Percentiles rank a stretch among this genome's conserved stretches.
phyloP scores from a whole-genome alignment of 768 basidiomycete genomes.

The Phaeotremella skinneri region DNA sequence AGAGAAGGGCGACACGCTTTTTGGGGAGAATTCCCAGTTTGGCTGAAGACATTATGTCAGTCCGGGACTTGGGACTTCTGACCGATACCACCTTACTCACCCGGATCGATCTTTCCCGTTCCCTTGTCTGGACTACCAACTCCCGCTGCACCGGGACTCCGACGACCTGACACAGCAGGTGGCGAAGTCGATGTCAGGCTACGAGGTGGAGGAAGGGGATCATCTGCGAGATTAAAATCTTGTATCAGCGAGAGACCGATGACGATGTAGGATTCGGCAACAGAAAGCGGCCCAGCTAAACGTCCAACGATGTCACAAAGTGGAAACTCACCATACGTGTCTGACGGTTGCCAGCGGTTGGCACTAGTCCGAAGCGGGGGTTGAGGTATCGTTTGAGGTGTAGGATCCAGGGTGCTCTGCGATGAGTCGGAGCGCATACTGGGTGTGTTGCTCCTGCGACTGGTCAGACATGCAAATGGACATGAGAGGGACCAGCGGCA shows the following conservation, averaged over 20 bases:
- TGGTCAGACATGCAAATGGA: constrained; percentile 2
- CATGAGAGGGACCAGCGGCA: neutral
- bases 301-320: neutral
- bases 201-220: constrained; percentile 28
- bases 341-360: constrained; percentile 45
- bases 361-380: constrained; percentile 27
- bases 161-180: constrained; percentile 15
- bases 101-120: constrained; percentile 43
- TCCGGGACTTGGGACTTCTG: neutral
- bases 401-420: constrained; percentile 24
- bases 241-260: too few species aligned
- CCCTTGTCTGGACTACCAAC: constrained; percentile 35
- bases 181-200: constrained; percentile 11
- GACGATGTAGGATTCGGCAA: too few species aligned
- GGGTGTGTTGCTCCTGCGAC: constrained; percentile 14
- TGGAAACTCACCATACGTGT: constrained; percentile 40
- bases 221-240: constrained; percentile 24
- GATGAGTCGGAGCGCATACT: constrained; percentile 31
- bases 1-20: constrained; percentile 46
- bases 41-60: constrained; percentile 24
- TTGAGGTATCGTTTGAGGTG: constrained; percentile 16
- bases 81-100: constrained; percentile 28
- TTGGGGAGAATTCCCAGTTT: constrained; percentile 52
- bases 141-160: constrained; percentile 19
- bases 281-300: too few species aligned